Base-by-base conservation (phyloP, 306 rosid species). In the Geum urbanum region DNA sequence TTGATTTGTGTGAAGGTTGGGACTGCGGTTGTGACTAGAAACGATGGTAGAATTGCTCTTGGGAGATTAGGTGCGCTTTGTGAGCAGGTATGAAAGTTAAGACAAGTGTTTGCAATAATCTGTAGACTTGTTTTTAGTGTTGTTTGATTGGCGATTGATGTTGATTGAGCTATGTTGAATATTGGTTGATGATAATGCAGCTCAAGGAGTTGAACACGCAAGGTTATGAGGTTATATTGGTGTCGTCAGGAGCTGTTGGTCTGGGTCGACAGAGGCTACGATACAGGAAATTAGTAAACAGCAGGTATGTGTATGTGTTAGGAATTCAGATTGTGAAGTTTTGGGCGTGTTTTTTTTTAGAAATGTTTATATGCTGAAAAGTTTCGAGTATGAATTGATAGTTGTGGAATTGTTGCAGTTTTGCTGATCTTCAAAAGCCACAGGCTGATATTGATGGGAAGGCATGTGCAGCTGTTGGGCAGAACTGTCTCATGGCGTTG, bases 401-500 rank as follows among this genome's bases (percentile, higher is more conserved):
- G 66, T 75, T 46, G 35, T 80, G 43, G 52, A 40, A 43, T 75
- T 54, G 50, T 58, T 77, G 77, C 82, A 91, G 99, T 76, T 91
- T 95, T 80, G 96, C 97, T 79, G 97, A 95, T 79, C 97, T 95
- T 71, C 97, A 95, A 74, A 95, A 87, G 75, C 99, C 97, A 63
- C 97, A 91, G 85, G 84, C 76, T 80, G 99, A 91, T 70, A 78
- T 95, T 73, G 99, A 95, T 79, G 97, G 99, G 68, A 95, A 95
- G 78, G 99, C 99, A 20, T 95, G 99, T 74, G 97, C 97, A 14
- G 97, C 99, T 76, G 97, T 91, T 82, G 99, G 99, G 76, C 99
- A 95, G 69, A 88, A 74, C 76, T 73, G 91, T 77, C 92, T 95
- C 58, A 91, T 95, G 99, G 96, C 97, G 78, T 87, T 89, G 63